Percentiles rank a stretch among this genome's conserved stretches.
Evolutionary conservation across 768 basidiomycete genomes (phyloP).

Genomic region (Tulasnella sp.): DNA sequence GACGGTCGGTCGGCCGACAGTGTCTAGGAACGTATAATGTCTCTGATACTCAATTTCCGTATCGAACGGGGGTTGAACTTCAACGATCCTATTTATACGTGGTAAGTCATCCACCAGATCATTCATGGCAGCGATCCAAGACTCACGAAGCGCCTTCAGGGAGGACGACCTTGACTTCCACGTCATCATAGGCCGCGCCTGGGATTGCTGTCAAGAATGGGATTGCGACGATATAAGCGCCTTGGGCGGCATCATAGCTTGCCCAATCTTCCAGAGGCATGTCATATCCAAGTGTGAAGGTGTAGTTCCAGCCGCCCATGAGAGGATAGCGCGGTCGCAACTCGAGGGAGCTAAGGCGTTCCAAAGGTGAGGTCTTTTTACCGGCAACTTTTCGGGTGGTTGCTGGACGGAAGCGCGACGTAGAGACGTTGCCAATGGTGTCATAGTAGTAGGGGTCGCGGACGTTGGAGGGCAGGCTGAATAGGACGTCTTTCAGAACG

Average conservation of each 20-base stretch:
- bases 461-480: slow-evolving; percentile 80
- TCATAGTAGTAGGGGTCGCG: slow-evolving; percentile 87
- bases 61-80: slow-evolving; percentile 73
- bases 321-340: slow-evolving; percentile 87
- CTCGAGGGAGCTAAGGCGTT: slow-evolving; percentile 63
- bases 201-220: slow-evolving; percentile 82
- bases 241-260: slow-evolving; percentile 57
- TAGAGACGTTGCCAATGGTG: slow-evolving; percentile 92
- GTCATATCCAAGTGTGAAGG: slow-evolving; percentile 91
- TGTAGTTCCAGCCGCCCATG: slow-evolving; percentile 96
- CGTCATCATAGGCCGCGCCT: slow-evolving; percentile 76
- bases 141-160: slow-evolving; percentile 96
- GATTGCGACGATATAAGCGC: slow-evolving; percentile 69
- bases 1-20: slow-evolving; percentile 77
- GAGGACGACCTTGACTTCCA: slow-evolving; percentile 72
- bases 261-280: slow-evolving; percentile 73
- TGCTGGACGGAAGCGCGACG: slow-evolving; percentile 72
- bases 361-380: slow-evolving; percentile 14
- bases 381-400: slow-evolving; percentile 46
- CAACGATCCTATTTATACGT: slow-evolving; percentile 60
- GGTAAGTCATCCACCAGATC: slow-evolving; percentile 22
- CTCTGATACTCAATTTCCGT: slow-evolving; percentile 57
- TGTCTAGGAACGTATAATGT: slow-evolving; percentile 87
- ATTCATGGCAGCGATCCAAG: background rate
- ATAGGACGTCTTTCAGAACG: slow-evolving; percentile 64